Conservation (phyloP, 768 basidiomycete species). For the Collybia mongolica region DNA sequence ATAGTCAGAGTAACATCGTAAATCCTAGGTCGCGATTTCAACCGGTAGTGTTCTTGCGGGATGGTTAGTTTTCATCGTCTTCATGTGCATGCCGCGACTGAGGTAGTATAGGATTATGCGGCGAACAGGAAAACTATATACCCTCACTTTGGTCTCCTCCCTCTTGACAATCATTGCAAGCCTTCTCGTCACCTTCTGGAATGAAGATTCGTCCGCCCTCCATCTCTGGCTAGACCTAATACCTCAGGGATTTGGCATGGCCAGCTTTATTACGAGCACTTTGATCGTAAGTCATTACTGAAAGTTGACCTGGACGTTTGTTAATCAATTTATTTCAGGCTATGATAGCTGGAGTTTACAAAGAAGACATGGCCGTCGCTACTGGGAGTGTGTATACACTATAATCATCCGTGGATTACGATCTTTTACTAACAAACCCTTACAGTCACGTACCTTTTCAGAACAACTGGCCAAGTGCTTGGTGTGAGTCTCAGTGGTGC, state of each 20-base stretch:
- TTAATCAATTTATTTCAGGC: conserved; percentile 47
- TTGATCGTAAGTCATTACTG: conserved; percentile 59
- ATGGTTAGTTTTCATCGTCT: conserved; percentile 47
- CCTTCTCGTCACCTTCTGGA: conserved; percentile 65
- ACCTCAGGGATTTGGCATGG: conserved; percentile 83
- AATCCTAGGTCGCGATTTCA: conserved; percentile 68
- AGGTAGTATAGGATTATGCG: conserved; percentile 69
- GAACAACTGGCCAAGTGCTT: conserved; percentile 93
- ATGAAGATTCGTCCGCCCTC: conserved; percentile 51
- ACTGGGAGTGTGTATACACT: conserved; percentile 74
- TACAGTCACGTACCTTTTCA: conserved; percentile 88
- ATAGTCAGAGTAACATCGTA: conserved; percentile 13
- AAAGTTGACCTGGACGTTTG: conserved; percentile 7
- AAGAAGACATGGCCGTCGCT: conserved; percentile 83
- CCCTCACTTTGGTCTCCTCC: conserved; percentile 67
- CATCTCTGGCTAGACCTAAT: conserved; percentile 79
- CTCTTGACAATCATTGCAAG: conserved; percentile 58
- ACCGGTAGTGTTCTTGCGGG: conserved; percentile 87
- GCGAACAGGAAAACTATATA: conserved; percentile 82
- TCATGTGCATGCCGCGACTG: conserved; percentile 10
- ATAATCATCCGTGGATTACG: conserved; percentile 8
- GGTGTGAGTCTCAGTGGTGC: conserved; percentile 90
- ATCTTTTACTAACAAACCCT: neutral
- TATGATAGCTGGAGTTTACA: conserved; percentile 79
- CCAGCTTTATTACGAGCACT: conserved; percentile 82